These are phyloP conservation scores for Stemphylium lycopersici DNA, from an alignment of 2,329 filamentous ascomycete genomes.

Conservation along the genomic window DNA sequence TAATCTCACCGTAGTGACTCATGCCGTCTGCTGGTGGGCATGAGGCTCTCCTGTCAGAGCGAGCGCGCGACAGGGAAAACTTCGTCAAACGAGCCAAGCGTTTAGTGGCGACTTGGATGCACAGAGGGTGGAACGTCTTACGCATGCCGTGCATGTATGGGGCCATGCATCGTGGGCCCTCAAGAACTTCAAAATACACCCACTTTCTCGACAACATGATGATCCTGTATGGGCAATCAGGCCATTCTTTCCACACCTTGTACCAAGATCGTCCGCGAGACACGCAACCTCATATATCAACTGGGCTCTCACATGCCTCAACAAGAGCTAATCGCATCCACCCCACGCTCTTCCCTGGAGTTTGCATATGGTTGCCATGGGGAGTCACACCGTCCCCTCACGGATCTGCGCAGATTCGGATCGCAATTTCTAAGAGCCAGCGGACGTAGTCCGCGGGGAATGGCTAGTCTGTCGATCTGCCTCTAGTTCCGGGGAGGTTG, in stretches of 20 bases:
- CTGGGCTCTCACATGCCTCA: neutral
- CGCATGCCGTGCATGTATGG: conserved; percentile 8
- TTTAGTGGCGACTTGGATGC: conserved; percentile 5
- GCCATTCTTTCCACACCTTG: neutral
- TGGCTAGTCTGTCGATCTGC: conserved; percentile 9
- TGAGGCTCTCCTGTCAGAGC: neutral
- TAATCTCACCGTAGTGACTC: neutral
- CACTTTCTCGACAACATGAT: neutral
- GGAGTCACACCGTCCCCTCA: neutral
- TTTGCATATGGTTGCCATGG: neutral
- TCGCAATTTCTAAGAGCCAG: conserved; percentile 1
- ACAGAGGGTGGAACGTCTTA: conserved; percentile 12
- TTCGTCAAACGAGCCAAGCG: conserved; percentile 8
- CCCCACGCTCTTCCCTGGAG: neutral
- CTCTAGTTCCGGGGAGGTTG: conserved; percentile 6
- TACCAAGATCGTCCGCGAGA: neutral
- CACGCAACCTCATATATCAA: neutral
- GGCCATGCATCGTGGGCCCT: neutral
- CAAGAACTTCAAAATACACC: neutral
- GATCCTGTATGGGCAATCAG: neutral
- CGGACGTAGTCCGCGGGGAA: conserved; percentile 4
- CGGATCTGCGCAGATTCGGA: conserved; percentile 3
- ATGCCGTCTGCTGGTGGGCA: neutral
- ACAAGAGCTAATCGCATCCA: neutral
- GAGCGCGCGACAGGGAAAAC: neutral